Evolutionary conservation across 179 eudicot genomes (phyloP).

Genomic region (Drosera spatulata): DNA sequence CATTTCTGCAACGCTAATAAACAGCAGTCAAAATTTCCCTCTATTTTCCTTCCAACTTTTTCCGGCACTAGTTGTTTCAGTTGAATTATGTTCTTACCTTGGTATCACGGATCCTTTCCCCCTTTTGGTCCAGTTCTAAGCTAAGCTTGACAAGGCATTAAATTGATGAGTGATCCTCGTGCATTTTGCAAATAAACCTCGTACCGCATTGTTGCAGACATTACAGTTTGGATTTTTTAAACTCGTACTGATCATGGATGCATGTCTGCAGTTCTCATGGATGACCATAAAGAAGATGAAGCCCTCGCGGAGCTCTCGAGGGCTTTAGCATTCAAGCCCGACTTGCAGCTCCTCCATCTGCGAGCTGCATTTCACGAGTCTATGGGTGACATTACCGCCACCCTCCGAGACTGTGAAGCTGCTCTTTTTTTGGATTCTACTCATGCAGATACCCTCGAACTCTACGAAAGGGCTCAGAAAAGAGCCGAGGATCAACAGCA

Average conservation of each 20-base stretch:
- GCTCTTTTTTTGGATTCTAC: constrained; percentile 77
- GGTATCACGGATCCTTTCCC: no score
- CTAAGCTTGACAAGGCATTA: no score
- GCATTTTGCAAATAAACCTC: no score
- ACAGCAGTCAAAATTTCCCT: no score
- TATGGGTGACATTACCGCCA: constrained; percentile 48
- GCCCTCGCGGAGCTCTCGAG: constrained; percentile 70
- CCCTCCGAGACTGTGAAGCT: constrained; percentile 72
- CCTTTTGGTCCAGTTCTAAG: no score
- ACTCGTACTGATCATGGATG: constrained; percentile 1
- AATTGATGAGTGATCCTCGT: no score
- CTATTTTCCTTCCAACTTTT: no score
- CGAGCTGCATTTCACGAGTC: constrained; percentile 94
- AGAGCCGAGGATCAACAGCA: constrained; percentile 22
- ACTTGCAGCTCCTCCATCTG: constrained; percentile 74
- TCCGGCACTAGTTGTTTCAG: no score
- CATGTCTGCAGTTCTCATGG: constrained; percentile 65
- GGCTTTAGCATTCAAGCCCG: constrained; percentile 77
- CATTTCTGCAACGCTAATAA: no score
- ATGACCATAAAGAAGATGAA: constrained; percentile 81
- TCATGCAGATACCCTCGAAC: constrained; percentile 64
- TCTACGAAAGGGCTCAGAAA: constrained; percentile 41
- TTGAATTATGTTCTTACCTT: no score
- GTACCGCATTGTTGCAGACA: no score
- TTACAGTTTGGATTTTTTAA: no score